Evolutionary conservation across 169 alveolate species (phyloP).

Genomic region (Besnoitia besnoiti): DNA sequence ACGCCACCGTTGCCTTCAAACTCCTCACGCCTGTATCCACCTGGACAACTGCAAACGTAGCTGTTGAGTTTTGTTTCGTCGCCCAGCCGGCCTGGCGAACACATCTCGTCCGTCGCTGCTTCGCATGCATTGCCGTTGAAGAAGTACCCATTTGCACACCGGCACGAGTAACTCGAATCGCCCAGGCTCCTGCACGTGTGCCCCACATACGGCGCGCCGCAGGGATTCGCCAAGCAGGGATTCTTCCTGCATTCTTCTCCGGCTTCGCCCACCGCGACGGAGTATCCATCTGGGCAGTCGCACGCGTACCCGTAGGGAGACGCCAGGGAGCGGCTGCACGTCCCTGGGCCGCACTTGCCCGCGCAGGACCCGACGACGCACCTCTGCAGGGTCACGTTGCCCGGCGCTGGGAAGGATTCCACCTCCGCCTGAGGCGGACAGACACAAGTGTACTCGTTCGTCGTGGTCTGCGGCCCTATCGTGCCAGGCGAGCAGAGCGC

Average conservation of each 20-base stretch:
- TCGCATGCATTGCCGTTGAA: not conserved
- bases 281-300: not conserved
- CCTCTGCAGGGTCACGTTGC: not conserved
- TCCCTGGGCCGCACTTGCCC: not conserved
- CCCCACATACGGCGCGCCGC: not conserved
- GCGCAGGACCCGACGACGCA: not conserved
- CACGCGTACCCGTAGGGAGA: not conserved
- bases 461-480: not conserved
- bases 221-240: not conserved
- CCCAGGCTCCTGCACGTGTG: not conserved
- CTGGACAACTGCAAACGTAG: too few relatives aligned
- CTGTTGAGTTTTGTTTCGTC: not conserved
- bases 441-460: not conserved
- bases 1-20: too few relatives aligned
- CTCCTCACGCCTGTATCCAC: too few relatives aligned
- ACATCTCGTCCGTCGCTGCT: not conserved
- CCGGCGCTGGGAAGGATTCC: not conserved
- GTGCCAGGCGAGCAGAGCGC: not conserved
- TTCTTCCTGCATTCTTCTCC: not conserved
- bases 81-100: not conserved
- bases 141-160: not conserved
- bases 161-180: not conserved
- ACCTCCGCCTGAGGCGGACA: not conserved
- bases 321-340: not conserved
- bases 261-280: not conserved